Conservation (phyloP, 495 filamentous ascomycete genomes). For the Podospora tetraspora region DNA sequence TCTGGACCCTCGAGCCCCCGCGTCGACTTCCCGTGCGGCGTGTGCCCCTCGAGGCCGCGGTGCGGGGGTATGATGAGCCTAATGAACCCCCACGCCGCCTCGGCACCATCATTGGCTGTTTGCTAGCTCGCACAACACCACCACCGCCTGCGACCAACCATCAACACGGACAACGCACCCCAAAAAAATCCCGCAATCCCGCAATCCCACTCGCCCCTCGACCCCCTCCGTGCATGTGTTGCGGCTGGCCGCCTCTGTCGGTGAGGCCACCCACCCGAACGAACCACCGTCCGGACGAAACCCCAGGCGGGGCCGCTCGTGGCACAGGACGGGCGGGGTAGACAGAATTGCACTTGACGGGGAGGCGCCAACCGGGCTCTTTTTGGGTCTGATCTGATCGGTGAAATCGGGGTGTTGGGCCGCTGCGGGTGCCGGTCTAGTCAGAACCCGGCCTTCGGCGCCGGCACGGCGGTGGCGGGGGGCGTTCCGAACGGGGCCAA, state of each 20-base stretch:
- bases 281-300: background rate
- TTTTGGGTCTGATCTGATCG: background rate
- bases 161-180: background rate
- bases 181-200: conserved; percentile 11
- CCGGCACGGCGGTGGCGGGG: background rate
- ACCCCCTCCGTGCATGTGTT: background rate
- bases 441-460: background rate
- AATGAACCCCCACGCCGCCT: conserved; percentile 12
- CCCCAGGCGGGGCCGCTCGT: background rate
- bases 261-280: background rate
- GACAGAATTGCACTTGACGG: background rate
- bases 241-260: background rate
- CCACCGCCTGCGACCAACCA: conserved; percentile 4
- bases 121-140: background rate
- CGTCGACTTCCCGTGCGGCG: conserved; percentile 1
- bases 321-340: background rate
- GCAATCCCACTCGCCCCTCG: background rate
- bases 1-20: background rate
- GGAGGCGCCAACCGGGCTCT: background rate
- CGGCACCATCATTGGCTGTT: background rate
- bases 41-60: background rate
- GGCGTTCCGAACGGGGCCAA: too few species aligned
- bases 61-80: conserved; percentile 8
- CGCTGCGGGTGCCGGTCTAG: background rate
- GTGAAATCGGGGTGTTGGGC: background rate